Evolutionary conservation across 768 basidiomycete species (phyloP), one percentile per base, ranked within the genome.

Genomic region (Rhodotorula graminis): DNA sequence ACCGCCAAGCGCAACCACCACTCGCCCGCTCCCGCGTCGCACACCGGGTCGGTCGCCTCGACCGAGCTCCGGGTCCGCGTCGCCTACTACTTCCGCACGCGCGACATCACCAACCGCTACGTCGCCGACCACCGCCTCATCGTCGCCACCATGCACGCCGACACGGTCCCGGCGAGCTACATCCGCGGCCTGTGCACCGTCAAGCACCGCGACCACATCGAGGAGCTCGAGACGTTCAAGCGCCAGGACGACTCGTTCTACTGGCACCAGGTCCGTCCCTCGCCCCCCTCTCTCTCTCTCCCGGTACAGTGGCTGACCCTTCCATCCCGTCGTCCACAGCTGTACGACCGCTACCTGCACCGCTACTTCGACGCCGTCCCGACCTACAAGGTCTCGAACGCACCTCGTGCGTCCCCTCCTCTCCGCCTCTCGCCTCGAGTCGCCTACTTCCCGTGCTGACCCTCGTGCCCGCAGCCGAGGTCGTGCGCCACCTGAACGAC

Each of bases 301-400:
- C 29, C 25, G 10, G 4, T 0, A 9, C 16, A 10, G 0, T 12
- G 10, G 23, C 59, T 7, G 11, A 31, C 33, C 44, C 11, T 12
- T 37, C 18, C 2, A 11, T 2, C 0, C n/a, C 5, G 37, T 14
- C 21, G 1, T 37, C 9, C 18, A 12, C 57, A 78, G 78, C 85
- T 97, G 42, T 99, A 95, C 80, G 95, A 98, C 83, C 93, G 93
- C 64, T 97, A 95, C 82, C 92, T 97, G 82, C 93, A 95, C 84
- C 91, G 91, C 81, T 94, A 97, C 82, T 97, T 95, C 81, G 96
- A 98, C 81, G 90, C 97, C 77, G 89, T 99, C 65, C 88, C 90
- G 71, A 87, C 92, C 44, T 86, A 86, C 53, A 90, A 89, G 78
- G 89, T 96, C 72, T 87, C 89, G 69, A 99, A 99, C 81, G 78